phyloP scores from a whole-genome alignment of 305 asterid species.

The Solanum hybrid region DNA sequence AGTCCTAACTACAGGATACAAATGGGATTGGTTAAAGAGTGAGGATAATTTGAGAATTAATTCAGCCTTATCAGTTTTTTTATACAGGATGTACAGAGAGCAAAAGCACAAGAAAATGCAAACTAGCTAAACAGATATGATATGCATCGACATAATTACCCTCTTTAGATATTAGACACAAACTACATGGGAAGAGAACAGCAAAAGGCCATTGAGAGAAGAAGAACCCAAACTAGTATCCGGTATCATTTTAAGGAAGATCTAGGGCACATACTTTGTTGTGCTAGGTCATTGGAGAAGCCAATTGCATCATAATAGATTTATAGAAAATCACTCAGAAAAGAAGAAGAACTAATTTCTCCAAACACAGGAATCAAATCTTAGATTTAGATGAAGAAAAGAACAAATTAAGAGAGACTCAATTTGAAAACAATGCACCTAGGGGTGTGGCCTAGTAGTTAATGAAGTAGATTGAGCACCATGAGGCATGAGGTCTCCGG shows the following conservation, averaged over 20 bases:
- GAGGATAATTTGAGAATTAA: background rate
- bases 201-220: background rate
- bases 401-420: background rate
- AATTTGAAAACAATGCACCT: background rate
- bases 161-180: background rate
- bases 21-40: background rate
- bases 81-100: background rate
- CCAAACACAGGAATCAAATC: background rate
- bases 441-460: background rate
- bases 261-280: background rate
- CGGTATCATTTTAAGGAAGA: background rate
- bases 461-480: background rate
- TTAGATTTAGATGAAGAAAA: background rate
- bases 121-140: background rate
- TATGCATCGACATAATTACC: background rate
- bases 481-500: background rate
- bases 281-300: background rate
- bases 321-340: background rate
- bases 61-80: background rate
- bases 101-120: background rate
- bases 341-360: background rate
- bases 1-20: background rate
- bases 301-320: background rate
- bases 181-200: background rate
- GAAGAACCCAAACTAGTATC: background rate